Conservation (phyloP, 1,139 yeast genomes). For the Zygoascus hellenicus region DNA sequence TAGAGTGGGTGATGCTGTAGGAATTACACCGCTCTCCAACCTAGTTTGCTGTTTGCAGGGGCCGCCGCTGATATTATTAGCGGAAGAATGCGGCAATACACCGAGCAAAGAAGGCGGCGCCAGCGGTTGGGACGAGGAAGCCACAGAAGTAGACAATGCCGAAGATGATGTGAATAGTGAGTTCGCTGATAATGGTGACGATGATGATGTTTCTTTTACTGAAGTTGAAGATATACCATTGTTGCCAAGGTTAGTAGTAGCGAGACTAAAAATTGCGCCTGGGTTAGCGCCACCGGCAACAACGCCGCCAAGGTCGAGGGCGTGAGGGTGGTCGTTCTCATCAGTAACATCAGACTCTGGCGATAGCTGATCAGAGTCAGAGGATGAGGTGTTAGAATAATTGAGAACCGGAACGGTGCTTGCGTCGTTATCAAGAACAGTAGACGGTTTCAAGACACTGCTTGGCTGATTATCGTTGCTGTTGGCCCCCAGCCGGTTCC, state of each 20-base stretch:
- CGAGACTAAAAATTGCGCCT: conserved; percentile 37
- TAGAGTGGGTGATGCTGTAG: background rate
- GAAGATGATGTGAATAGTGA: background rate
- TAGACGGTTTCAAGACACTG: background rate
- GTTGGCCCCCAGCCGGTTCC: conserved; percentile 2
- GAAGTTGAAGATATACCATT: background rate
- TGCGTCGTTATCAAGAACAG: background rate
- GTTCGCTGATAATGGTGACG: background rate
- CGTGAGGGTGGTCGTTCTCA: background rate
- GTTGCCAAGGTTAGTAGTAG: background rate
- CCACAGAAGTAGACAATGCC: background rate
- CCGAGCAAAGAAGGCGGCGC: background rate
- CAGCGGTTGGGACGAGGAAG: background rate
- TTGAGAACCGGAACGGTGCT: conserved; percentile 1
- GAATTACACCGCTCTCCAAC: background rate
- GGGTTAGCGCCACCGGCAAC: conserved; percentile 56
- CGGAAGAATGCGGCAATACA: background rate
- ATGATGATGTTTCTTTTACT: background rate
- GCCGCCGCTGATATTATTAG: background rate
- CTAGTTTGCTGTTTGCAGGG: background rate
- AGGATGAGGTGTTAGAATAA: conserved; percentile 7
- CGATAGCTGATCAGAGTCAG: background rate
- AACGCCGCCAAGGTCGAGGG: background rate
- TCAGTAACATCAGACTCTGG: conserved; percentile 5
- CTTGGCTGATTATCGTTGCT: background rate